Conservation (phyloP, 495 filamentous ascomycete genomes). For the Talaromyces ruber region DNA sequence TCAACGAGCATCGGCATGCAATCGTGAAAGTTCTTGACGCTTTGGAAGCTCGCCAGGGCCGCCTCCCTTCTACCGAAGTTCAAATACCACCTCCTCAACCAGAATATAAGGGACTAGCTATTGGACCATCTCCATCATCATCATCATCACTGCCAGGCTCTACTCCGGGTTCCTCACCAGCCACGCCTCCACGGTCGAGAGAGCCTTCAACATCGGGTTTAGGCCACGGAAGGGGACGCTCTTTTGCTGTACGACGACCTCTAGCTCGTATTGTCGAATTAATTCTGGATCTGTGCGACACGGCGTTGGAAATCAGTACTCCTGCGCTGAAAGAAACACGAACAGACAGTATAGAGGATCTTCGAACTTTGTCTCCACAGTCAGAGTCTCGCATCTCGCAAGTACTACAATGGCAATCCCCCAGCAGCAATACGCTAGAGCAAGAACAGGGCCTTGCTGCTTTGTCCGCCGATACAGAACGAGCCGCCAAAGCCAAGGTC, state of each 20-base stretch:
- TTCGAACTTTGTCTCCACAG: conserved; percentile 88
- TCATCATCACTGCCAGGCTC: conserved; percentile 52
- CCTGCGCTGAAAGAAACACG: conserved; percentile 80
- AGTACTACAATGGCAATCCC: conserved; percentile 91
- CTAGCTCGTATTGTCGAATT: conserved; percentile 89
- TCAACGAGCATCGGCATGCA: conserved; percentile 89
- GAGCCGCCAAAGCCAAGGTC: conserved; percentile 73
- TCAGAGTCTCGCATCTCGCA: conserved; percentile 90
- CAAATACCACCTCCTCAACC: conserved; percentile 44
- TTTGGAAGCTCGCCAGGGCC: conserved; percentile 71
- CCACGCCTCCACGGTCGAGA: conserved; percentile 62
- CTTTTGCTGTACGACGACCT: conserved; percentile 83
- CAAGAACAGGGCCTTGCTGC: conserved; percentile 88
- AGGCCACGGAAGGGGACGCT: conserved; percentile 64
- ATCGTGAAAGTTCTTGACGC: conserved; percentile 94
- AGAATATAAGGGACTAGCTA: conserved; percentile 86
- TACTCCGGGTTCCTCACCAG: conserved; percentile 60
- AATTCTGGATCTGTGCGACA: conserved; percentile 91
- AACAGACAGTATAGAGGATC: conserved; percentile 54
- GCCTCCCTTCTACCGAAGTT: conserved; percentile 52
- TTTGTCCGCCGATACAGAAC: conserved; percentile 81
- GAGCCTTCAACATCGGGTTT: conserved; percentile 68
- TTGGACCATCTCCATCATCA: conserved; percentile 57
- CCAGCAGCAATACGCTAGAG: conserved; percentile 81
- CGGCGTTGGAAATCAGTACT: conserved; percentile 86